phyloP scores from a whole-genome alignment of 2,329 filamentous ascomycete genomes.

The Nigrospora oryzae region DNA sequence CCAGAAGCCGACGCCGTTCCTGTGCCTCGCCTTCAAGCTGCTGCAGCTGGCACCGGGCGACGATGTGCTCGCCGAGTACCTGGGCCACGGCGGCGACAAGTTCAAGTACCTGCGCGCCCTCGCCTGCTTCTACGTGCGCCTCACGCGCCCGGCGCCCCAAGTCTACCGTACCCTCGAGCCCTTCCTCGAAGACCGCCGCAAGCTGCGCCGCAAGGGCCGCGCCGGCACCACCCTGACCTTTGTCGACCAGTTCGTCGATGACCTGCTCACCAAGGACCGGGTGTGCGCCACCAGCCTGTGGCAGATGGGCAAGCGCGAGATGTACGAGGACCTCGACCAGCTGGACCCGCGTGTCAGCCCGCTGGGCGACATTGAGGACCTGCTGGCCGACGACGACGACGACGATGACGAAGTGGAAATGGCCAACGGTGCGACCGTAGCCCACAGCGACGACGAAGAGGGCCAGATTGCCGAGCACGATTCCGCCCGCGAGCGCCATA shows the following conservation, averaged over 20 bases:
- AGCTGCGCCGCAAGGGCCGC: slow-evolving; percentile 69
- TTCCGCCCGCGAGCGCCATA: slow-evolving; percentile 27
- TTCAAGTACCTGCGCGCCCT: slow-evolving; percentile 87
- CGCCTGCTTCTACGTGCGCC: slow-evolving; percentile 84
- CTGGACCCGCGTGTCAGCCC: slow-evolving; percentile 80
- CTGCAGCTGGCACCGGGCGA: slow-evolving; percentile 78
- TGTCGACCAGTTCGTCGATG: slow-evolving; percentile 90
- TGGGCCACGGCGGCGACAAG: slow-evolving; percentile 64
- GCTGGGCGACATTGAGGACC: slow-evolving; percentile 67
- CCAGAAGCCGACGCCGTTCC: slow-evolving; percentile 84
- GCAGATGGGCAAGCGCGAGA: slow-evolving; percentile 77
- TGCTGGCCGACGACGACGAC: slow-evolving; percentile 54
- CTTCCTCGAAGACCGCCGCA: slow-evolving; percentile 71
- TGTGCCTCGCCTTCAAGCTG: slow-evolving; percentile 92
- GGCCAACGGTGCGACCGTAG: slow-evolving; percentile 11
- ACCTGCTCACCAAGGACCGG: slow-evolving; percentile 78
- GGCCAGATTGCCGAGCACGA: slow-evolving; percentile 15
- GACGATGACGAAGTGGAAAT: slow-evolving; percentile 24
- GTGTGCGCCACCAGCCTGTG: slow-evolving; percentile 88
- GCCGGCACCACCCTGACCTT: slow-evolving; percentile 68
- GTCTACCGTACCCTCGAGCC: slow-evolving; percentile 78
- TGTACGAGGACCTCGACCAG: slow-evolving; percentile 81
- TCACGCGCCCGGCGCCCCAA: slow-evolving; percentile 75
- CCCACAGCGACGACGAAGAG: slow-evolving; percentile 10
- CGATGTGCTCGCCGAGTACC: slow-evolving; percentile 71